Conservation (phyloP, 163 green algal genomes). For the Chlorella variabilis region DNA sequence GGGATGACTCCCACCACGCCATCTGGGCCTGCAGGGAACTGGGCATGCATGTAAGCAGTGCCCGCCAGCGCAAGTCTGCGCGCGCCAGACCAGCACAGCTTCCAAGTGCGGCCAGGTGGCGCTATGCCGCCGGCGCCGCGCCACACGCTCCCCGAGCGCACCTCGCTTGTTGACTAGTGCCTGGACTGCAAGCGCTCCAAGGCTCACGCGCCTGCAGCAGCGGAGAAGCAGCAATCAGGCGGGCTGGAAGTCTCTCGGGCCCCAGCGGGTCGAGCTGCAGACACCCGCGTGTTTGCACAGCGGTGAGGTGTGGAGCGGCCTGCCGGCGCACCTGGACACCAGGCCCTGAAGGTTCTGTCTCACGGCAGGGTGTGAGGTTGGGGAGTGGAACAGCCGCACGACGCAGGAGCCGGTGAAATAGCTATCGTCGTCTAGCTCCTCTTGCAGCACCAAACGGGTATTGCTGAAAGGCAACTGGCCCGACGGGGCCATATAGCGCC, state of each 20-base stretch:
- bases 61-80: not conserved
- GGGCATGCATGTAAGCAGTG: too few species aligned
- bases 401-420: slow-evolving; percentile 35
- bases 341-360: slow-evolving; percentile 37
- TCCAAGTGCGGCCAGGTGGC: too few species aligned
- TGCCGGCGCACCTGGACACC: not conserved
- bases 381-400: slow-evolving; percentile 36
- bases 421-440: slow-evolving; percentile 34
- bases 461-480: slow-evolving; percentile 39
- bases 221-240: not conserved
- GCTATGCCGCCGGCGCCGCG: too few species aligned
- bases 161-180: slow-evolving; percentile 50
- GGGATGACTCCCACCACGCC: slow-evolving; percentile 52
- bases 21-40: slow-evolving; percentile 41
- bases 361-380: slow-evolving; percentile 35
- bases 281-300: too few species aligned
- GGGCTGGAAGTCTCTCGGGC: not conserved
- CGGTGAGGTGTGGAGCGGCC: too few species aligned
- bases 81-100: not conserved
- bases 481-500: not conserved
- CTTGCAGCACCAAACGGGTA: slow-evolving; percentile 29
- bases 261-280: not conserved
- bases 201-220: slow-evolving; percentile 38
- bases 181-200: slow-evolving; percentile 46
- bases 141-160: slow-evolving; percentile 4